phyloP scores from a whole-genome alignment of 2,329 filamentous ascomycete species.

The Cladosporium sp. region DNA sequence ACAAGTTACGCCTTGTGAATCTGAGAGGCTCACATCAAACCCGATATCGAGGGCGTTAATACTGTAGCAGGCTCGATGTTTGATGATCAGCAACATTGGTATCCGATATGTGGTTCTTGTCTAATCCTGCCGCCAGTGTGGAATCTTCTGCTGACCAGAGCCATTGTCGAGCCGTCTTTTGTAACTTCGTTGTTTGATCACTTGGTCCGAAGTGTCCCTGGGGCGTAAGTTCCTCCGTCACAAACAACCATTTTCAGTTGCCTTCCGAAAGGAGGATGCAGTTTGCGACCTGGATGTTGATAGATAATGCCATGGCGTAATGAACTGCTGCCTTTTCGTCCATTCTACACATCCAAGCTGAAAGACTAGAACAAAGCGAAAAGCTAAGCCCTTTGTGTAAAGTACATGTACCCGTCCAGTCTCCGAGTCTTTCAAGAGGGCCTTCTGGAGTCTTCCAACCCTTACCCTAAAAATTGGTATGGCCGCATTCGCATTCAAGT shows the following conservation, averaged over 20 bases:
- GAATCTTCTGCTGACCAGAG: no score
- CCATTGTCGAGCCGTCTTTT: no score
- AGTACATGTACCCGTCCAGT: not conserved
- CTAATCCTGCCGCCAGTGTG: no score
- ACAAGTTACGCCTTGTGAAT: not conserved
- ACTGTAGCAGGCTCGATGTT: no score
- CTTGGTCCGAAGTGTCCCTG: no score
- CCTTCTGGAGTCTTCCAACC: not conserved
- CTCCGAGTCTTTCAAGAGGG: not conserved
- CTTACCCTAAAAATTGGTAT: not conserved
- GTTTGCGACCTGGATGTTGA: no score
- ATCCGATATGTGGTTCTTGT: not conserved
- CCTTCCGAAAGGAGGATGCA: no score
- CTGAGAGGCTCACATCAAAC: not conserved
- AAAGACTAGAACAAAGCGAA: constrained; percentile 4
- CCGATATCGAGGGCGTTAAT: not conserved
- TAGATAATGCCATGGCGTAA: no score
- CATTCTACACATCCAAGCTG: constrained; percentile 14
- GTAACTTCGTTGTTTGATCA: no score
- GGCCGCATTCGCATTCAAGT: not conserved
- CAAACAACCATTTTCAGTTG: no score
- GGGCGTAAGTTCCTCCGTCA: no score
- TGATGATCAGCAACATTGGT: not conserved
- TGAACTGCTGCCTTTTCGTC: no score
- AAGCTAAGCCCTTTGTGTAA: not conserved